These are phyloP conservation scores for Royoungia palumana DNA, from an alignment of 768 basidiomycete species.

Conservation along the genomic window DNA sequence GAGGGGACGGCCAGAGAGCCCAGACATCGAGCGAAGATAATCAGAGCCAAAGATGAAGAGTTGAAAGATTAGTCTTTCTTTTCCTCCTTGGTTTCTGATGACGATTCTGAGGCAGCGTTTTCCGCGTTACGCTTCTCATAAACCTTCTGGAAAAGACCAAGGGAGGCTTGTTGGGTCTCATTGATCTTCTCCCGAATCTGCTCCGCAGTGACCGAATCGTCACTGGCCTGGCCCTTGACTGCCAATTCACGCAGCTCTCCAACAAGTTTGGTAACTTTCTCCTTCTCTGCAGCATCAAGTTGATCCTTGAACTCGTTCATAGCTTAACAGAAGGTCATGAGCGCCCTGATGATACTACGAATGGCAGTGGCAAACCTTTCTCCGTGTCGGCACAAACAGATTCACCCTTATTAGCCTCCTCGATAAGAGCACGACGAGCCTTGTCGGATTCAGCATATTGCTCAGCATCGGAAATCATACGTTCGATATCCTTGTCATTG, in stretches of 20 bases:
- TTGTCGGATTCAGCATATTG: slow-evolving; percentile 93
- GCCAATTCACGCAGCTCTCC: slow-evolving; percentile 86
- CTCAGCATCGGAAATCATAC: slow-evolving; percentile 95
- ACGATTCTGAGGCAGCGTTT: slow-evolving; percentile 46
- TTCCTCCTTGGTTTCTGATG: slow-evolving; percentile 53
- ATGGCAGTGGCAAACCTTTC: slow-evolving; percentile 58
- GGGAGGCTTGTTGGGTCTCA: slow-evolving; percentile 91
- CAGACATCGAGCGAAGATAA: slow-evolving; percentile 11
- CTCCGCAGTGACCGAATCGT: slow-evolving; percentile 78
- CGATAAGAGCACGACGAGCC: slow-evolving; percentile 80
- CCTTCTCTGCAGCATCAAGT: slow-evolving; percentile 87
- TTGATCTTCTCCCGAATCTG: slow-evolving; percentile 88
- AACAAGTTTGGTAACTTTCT: slow-evolving; percentile 88
- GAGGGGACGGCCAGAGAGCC: slow-evolving; percentile 23
- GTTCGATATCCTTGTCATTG: slow-evolving; percentile 93
- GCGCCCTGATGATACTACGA: background rate
- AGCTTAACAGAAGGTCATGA: slow-evolving; percentile 42
- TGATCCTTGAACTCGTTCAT: slow-evolving; percentile 99
- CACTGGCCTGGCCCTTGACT: slow-evolving; percentile 84
- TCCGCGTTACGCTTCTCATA: slow-evolving; percentile 91
- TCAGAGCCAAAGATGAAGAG: background rate
- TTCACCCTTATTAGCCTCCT: slow-evolving; percentile 96
- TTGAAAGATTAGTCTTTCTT: slow-evolving; percentile 69
- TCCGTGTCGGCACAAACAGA: slow-evolving; percentile 93
- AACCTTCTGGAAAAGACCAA: slow-evolving; percentile 97